Evolutionary conservation across 2,329 filamentous ascomycete genomes (phyloP).

Genomic region (Nemania abortiva): DNA sequence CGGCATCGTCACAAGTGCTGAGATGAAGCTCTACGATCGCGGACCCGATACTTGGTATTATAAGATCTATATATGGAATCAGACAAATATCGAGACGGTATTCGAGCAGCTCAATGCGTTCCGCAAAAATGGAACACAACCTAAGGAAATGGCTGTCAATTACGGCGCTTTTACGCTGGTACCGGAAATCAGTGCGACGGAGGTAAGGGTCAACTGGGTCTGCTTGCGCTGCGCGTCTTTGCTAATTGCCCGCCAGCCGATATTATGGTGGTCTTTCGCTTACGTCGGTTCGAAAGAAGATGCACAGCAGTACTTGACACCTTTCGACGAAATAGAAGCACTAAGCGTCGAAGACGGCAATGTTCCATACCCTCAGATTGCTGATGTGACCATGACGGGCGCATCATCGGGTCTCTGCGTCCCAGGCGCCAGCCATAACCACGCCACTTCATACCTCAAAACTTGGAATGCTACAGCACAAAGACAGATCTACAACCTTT

Average conservation of each 20-base stretch:
- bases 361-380: conserved; percentile 41
- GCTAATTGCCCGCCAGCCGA: neutral
- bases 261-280: conserved; percentile 42
- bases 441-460: neutral
- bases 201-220: conserved; percentile 16
- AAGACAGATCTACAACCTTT: conserved; percentile 42
- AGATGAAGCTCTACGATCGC: neutral
- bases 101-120: conserved; percentile 16
- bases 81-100: conserved; percentile 14
- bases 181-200: conserved; percentile 25
- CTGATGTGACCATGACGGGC: neutral
- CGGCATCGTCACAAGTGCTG: neutral
- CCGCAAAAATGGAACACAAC: conserved; percentile 31
- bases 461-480: conserved; percentile 45
- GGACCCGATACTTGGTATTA: conserved; percentile 19
- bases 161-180: conserved; percentile 37
- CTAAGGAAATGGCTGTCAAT: conserved; percentile 34
- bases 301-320: conserved; percentile 39
- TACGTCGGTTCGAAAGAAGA: conserved; percentile 43
- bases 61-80: conserved; percentile 20
- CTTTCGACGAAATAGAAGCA: conserved; percentile 43
- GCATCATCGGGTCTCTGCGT: neutral
- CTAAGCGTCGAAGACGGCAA: conserved; percentile 32
- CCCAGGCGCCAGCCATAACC: neutral
- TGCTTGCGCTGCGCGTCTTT: neutral